These are phyloP conservation scores for Brassica napus DNA, from an alignment of 345 rosid genomes.

Conservation along the genomic window Da-Ae NC_063437.1:13313001-13313500, in stretches of 20 bases:
- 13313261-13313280: constrained; percentile 41
- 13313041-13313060: not conserved
- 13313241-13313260: constrained; percentile 41
- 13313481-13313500: constrained; percentile 75
- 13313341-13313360: constrained; percentile 45
- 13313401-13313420: constrained; percentile 52
- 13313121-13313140: not conserved
- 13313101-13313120: not conserved
- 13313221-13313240: constrained; percentile 51
- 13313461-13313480: constrained; percentile 90
- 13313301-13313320: constrained; percentile 32
- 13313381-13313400: constrained; percentile 51
- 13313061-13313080: constrained; percentile 2
- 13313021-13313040: constrained; percentile 12
- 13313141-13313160: not conserved
- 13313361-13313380: constrained; percentile 30
- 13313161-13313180: constrained; percentile 30
- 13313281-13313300: constrained; percentile 45
- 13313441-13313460: constrained; percentile 76
- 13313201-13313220: constrained; percentile 64
- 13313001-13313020: not conserved
- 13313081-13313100: not conserved
- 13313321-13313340: constrained; percentile 50
- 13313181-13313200: constrained; percentile 13
- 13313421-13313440: constrained; percentile 59